A percentile compares a stretch with the other conserved stretches of the same genome.
Evolutionary conservation across 116 monocot species (phyloP).

Genomic region (Papilionanthe hybrid): DNA sequence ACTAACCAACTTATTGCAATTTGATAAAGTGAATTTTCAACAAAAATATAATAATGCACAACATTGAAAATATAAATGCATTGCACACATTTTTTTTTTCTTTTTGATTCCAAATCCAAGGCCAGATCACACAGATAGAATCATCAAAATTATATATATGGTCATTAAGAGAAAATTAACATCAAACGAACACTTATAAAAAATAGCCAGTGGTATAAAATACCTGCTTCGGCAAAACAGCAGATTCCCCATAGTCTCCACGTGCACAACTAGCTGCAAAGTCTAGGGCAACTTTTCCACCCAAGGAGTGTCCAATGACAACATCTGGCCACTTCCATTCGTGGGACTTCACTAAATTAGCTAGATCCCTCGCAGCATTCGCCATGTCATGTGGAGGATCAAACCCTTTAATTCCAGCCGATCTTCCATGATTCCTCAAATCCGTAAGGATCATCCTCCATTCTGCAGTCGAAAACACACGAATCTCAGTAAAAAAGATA

Average conservation of each 20-base stretch:
- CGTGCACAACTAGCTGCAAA: constrained; percentile 57
- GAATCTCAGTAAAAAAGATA: background rate
- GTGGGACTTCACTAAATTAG: constrained; percentile 62
- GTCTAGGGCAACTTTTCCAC: constrained; percentile 83
- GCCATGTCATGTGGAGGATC: constrained; percentile 69
- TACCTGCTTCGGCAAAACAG: constrained; percentile 80
- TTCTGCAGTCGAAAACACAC: constrained; percentile 23
- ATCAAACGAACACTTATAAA: background rate
- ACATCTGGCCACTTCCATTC: constrained; percentile 90
- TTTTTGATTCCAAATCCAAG: background rate
- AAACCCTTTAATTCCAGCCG: constrained; percentile 53
- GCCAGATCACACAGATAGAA: background rate
- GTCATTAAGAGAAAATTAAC: no score
- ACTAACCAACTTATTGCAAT: no score
- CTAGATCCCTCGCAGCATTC: constrained; percentile 55
- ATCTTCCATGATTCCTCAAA: constrained; percentile 89
- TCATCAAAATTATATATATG: background rate
- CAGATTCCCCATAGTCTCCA: constrained; percentile 68
- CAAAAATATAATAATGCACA: background rate
- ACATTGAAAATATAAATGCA: no score
- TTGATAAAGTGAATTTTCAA: no score
- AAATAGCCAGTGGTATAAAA: background rate
- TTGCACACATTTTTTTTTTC: no score
- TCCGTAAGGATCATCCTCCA: constrained; percentile 96
- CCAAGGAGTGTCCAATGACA: constrained; percentile 89